A percentile compares a stretch with the other conserved stretches of the same genome.
Evolutionary conservation across 805 yeast genomes (phyloP).

Genomic region (Sugiyamaella smithiae): DNA sequence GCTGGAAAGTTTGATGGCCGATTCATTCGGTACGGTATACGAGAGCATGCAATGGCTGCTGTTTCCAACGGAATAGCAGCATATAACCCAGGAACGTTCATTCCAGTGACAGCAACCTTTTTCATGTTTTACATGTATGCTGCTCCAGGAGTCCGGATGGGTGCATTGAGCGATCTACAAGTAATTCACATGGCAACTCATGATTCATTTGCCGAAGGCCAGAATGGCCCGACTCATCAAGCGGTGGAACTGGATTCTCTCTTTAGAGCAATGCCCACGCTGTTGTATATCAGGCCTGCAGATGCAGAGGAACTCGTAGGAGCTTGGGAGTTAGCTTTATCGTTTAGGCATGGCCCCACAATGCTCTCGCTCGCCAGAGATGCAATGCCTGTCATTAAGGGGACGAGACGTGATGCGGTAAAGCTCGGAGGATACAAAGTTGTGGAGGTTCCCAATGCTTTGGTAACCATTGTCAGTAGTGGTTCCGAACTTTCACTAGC

Average conservation of each 20-base stretch:
- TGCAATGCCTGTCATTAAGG: constrained; percentile 20
- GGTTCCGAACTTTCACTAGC: constrained; percentile 33
- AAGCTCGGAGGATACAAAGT: constrained; percentile 16
- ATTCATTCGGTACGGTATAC: constrained; percentile 79
- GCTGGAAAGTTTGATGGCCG: not conserved
- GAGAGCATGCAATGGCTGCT: constrained; percentile 99
- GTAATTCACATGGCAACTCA: constrained; percentile 52
- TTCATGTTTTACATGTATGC: constrained; percentile 31
- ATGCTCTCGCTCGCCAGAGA: constrained; percentile 74
- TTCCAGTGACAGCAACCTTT: constrained; percentile 43
- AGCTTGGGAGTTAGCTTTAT: constrained; percentile 56
- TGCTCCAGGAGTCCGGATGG: constrained; percentile 49
- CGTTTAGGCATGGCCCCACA: constrained; percentile 58
- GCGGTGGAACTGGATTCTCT: constrained; percentile 50
- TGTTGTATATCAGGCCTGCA: constrained; percentile 48
- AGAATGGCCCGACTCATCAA: constrained; percentile 57
- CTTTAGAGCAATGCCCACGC: constrained; percentile 50
- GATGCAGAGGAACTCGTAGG: constrained; percentile 50
- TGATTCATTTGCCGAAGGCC: constrained; percentile 55
- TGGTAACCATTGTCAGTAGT: constrained; percentile 16
- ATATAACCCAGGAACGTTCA: constrained; percentile 37
- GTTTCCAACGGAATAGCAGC: constrained; percentile 78
- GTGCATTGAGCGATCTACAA: constrained; percentile 45
- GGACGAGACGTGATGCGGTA: constrained; percentile 10
- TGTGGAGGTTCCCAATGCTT: constrained; percentile 10